Percentiles rank a stretch among this genome's conserved stretches.
Evolutionary conservation across 2,329 filamentous ascomycete genomes (phyloP).

Genomic region (Colletotrichum chlorophyti): DNA sequence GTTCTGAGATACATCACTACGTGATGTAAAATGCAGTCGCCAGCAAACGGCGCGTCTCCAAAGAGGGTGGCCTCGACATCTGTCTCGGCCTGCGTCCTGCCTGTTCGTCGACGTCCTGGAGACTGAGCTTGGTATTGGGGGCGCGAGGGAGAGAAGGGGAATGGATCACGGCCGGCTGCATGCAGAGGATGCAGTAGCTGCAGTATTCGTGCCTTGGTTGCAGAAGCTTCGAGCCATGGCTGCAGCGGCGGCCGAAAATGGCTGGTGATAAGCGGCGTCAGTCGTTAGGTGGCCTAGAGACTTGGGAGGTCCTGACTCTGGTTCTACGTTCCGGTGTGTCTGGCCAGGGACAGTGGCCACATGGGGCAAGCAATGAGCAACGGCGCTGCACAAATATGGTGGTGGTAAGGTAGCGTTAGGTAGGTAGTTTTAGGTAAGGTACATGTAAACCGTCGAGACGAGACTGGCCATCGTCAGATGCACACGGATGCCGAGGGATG

Average conservation of each 20-base stretch:
- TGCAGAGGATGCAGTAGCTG: slow-evolving; percentile 20
- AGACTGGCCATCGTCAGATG: slow-evolving; percentile 5
- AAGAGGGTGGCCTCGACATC: neutral
- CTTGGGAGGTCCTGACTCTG: no score
- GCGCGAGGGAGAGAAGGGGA: slow-evolving; percentile 5
- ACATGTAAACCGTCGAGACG: neutral
- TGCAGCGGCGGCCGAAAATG: slow-evolving; percentile 26
- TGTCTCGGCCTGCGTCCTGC: slow-evolving; percentile 1
- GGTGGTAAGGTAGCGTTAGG: neutral
- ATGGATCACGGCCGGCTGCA: slow-evolving; percentile 24
- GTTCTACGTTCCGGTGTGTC: no score
- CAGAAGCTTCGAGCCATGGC: slow-evolving; percentile 27
- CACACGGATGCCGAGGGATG: slow-evolving; percentile 12
- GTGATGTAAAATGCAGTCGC: neutral
- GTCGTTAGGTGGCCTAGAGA: neutral
- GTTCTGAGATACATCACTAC: no score
- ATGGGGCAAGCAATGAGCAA: slow-evolving; percentile 12
- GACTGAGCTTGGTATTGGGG: slow-evolving; percentile 5
- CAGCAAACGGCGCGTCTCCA: neutral
- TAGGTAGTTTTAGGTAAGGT: no score
- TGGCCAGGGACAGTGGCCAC: slow-evolving; percentile 13
- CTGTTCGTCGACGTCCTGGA: neutral
- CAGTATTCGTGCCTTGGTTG: no score
- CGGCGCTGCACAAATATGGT: no score
- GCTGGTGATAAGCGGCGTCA: slow-evolving; percentile 24